phyloP scores from a whole-genome alignment of 2,329 filamentous ascomycete species.

The Penicillium sp. region DNA sequence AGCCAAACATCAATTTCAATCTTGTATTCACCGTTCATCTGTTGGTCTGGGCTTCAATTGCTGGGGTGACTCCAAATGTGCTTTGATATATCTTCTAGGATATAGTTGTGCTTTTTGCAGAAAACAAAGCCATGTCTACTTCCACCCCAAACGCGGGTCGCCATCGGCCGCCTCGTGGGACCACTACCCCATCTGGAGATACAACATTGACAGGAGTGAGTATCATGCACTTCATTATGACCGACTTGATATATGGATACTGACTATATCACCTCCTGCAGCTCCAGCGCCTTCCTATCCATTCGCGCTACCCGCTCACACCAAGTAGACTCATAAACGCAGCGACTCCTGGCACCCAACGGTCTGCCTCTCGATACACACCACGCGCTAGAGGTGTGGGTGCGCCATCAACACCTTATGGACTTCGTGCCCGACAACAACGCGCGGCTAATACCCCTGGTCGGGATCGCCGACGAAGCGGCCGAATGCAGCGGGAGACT shows the following conservation, averaged over 20 bases:
- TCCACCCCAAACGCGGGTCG: conserved; percentile 33
- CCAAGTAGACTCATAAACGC: conserved; percentile 33
- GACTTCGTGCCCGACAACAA: conserved; percentile 54
- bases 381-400: conserved; percentile 32
- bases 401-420: conserved; percentile 56
- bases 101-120: neutral
- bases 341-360: conserved; percentile 34
- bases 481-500: conserved; percentile 53
- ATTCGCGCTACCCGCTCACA: conserved; percentile 36
- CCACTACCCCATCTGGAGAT: conserved; percentile 30
- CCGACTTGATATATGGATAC: neutral
- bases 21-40: neutral
- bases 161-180: conserved; percentile 25
- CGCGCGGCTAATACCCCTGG: conserved; percentile 53
- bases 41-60: neutral
- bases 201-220: conserved; percentile 30
- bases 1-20: conserved; percentile 7
- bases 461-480: conserved; percentile 51
- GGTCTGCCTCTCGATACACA: conserved; percentile 36
- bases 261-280: conserved; percentile 12
- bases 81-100: neutral
- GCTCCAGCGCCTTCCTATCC: conserved; percentile 37
- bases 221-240: neutral
- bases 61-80: neutral
- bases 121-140: conserved; percentile 19